Conservation (phyloP, 352 stramenopile genomes). For the Aphanomyces stellatus region DNA sequence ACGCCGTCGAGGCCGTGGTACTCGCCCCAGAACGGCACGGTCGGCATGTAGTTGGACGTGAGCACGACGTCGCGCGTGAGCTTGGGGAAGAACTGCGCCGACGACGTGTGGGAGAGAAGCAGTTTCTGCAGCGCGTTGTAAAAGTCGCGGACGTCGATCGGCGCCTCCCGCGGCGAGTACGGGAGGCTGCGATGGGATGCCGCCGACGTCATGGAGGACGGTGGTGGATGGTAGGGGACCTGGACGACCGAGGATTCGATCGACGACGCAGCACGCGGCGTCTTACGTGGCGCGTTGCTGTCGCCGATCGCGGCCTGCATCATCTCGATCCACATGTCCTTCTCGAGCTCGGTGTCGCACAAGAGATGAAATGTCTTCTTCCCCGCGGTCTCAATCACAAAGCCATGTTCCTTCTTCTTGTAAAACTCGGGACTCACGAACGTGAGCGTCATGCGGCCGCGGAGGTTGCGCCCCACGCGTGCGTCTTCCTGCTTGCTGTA, state of each 20-base stretch:
- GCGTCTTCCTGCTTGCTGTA: conserved; percentile 85
- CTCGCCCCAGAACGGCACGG: conserved; percentile 83
- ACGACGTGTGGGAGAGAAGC: conserved; percentile 81
- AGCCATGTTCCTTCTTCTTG: conserved; percentile 72
- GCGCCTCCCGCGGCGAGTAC: conserved; percentile 11
- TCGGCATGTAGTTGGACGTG: conserved; percentile 82
- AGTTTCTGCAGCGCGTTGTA: conserved; percentile 82
- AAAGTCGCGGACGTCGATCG: conserved; percentile 79
- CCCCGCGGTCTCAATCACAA: conserved; percentile 76
- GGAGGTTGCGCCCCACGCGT: conserved; percentile 65
- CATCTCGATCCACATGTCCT: conserved; percentile 89
- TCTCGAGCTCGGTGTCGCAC: conserved; percentile 78
- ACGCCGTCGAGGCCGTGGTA: conserved; percentile 83
- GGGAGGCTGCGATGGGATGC: background rate
- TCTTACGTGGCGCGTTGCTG: background rate
- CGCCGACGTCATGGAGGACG: conserved; percentile 5
- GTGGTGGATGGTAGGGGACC: background rate
- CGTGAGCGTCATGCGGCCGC: conserved; percentile 70
- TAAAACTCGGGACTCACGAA: conserved; percentile 81
- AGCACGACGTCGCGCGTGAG: conserved; percentile 77
- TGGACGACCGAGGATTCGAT: background rate
- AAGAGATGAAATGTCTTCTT: conserved; percentile 84
- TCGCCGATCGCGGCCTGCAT: conserved; percentile 84
- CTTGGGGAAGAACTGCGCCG: conserved; percentile 83
- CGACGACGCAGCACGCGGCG: background rate